Conservation (phyloP, 306 rosid species). For the Vicia sativa region DNA sequence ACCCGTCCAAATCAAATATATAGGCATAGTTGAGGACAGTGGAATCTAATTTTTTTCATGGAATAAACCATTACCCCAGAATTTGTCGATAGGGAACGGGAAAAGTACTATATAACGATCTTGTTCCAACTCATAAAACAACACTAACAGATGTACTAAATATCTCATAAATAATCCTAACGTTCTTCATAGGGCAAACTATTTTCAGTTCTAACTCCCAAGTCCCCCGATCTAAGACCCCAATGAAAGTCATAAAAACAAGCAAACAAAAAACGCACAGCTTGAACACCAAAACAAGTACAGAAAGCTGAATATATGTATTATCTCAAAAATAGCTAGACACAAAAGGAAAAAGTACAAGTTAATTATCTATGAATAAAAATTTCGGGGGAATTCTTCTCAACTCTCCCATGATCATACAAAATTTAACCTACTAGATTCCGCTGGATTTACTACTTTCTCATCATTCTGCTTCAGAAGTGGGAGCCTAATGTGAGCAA, state of each 20-base stretch:
- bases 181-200: background rate
- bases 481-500: conserved; percentile 23
- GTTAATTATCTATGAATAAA: conserved; percentile 44
- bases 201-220: background rate
- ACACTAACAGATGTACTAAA: too few relatives aligned
- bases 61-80: too few relatives aligned
- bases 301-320: conserved; percentile 15
- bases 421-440: conserved; percentile 44
- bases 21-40: too few relatives aligned
- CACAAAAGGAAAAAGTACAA: conserved; percentile 35
- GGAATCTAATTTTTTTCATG: too few relatives aligned
- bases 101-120: too few relatives aligned
- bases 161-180: too few relatives aligned
- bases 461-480: conserved; percentile 39
- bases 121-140: too few relatives aligned
- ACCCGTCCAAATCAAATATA: too few relatives aligned
- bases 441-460: conserved; percentile 43
- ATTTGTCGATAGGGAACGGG: too few relatives aligned
- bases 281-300: background rate
- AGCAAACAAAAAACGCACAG: background rate
- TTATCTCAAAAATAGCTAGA: conserved; percentile 30
- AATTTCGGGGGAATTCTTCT: conserved; percentile 41
- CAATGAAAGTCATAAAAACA: background rate
- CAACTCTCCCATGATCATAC: conserved; percentile 43
- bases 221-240: background rate